Evolutionary conservation across 2,329 filamentous ascomycete genomes (phyloP).

Genomic region (Parastagonospora nodorum): DNA sequence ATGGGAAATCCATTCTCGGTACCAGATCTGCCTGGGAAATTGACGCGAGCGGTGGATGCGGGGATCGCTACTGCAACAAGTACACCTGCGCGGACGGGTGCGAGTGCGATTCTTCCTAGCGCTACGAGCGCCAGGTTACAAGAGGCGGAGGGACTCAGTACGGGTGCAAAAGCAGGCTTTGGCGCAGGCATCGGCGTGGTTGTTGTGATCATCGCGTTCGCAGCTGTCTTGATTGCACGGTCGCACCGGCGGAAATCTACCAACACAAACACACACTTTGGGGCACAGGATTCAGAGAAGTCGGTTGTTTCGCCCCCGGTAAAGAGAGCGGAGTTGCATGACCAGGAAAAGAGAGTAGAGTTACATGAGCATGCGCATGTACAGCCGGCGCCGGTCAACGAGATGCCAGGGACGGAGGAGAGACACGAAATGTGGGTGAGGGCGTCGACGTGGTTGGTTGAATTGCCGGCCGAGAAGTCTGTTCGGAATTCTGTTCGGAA

Average conservation of each 20-base stretch:
- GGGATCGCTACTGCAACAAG: slow-evolving; percentile 3
- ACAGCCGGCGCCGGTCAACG: too few relatives aligned
- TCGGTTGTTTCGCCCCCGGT: neutral
- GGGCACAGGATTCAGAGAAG: neutral
- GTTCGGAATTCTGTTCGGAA: neutral
- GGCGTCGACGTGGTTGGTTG: slow-evolving; percentile 4
- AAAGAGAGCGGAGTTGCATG: neutral
- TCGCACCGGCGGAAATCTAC: neutral
- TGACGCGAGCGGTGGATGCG: slow-evolving; percentile 9
- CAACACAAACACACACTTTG: neutral
- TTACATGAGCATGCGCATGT: too few relatives aligned
- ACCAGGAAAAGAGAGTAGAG: too few relatives aligned
- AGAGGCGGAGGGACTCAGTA: neutral
- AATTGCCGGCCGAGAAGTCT: slow-evolving; percentile 1
- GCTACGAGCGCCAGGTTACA: neutral
- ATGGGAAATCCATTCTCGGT: slow-evolving; percentile 9
- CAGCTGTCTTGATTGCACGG: slow-evolving; percentile 2
- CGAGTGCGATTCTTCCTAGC: neutral
- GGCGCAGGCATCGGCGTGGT: slow-evolving; percentile 6
- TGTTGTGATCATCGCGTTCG: neutral
- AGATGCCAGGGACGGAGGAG: too few relatives aligned
- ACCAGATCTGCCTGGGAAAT: slow-evolving; percentile 3
- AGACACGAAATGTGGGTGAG: slow-evolving; percentile 3
- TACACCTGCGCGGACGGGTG: slow-evolving; percentile 2
- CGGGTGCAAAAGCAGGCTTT: slow-evolving; percentile 8